These are phyloP conservation scores for Saturnispora kantuleensis DNA, from an alignment of 805 yeast species.

Conservation along the genomic window DNA sequence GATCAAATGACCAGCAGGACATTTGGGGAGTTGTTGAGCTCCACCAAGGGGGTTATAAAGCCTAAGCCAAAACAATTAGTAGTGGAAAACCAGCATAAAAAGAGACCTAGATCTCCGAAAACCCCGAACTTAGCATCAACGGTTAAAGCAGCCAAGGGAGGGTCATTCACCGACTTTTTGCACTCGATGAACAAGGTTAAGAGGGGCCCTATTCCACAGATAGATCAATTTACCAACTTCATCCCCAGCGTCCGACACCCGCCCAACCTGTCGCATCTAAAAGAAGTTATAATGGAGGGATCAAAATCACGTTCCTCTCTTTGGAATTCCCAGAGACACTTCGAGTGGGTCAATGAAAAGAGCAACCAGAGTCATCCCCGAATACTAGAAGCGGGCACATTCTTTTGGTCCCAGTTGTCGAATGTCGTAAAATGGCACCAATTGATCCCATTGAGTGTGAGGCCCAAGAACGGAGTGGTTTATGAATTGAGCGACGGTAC, in stretches of 20 bases:
- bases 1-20: neutral
- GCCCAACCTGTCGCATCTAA: constrained; percentile 2
- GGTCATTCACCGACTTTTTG: neutral
- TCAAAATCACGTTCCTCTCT: neutral
- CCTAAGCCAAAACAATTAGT: neutral
- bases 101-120: neutral
- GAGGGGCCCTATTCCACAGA: neutral
- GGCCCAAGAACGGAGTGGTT: neutral
- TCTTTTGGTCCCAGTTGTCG: constrained; percentile 5
- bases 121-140: neutral
- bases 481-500: no score
- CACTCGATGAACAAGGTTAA: constrained; percentile 1
- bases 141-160: neutral
- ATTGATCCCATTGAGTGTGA: neutral
- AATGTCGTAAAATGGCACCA: neutral
- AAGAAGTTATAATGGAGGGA: constrained; percentile 5
- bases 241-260: constrained; percentile 1
- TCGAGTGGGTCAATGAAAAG: constrained; percentile 5
- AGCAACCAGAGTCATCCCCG: neutral
- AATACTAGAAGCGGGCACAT: neutral
- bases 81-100: neutral
- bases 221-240: constrained; percentile 2
- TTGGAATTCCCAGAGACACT: constrained; percentile 5
- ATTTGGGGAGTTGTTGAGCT: constrained; percentile 2
- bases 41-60: neutral